Percentiles rank a stretch among this genome's conserved stretches.
phyloP scores from a whole-genome alignment of 371 early-diverging fungal genomes.

The Mucor circinelloides region DNA sequence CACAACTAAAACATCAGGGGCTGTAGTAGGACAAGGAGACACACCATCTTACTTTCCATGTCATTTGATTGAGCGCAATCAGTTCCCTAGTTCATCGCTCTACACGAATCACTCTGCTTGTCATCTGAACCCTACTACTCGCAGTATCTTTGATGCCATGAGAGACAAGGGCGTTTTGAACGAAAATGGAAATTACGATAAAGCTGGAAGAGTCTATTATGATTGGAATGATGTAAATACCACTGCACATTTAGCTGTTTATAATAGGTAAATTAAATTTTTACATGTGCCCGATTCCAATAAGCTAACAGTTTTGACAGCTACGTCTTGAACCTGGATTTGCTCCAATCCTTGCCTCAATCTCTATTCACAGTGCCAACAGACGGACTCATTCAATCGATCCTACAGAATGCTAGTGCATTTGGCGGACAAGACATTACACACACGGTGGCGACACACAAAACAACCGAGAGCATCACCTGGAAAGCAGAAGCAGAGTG shows the following conservation, averaged over 20 bases:
- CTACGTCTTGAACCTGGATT: constrained; percentile 47
- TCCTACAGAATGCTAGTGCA: constrained; percentile 15
- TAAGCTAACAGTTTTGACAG: constrained; percentile 20
- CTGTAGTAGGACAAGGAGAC: constrained; percentile 30
- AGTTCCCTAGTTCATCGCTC: constrained; percentile 45
- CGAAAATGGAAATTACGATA: constrained; percentile 42
- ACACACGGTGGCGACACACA: constrained; percentile 31
- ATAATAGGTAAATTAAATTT: constrained; percentile 61
- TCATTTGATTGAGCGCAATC: constrained; percentile 49
- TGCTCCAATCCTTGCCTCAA: constrained; percentile 39
- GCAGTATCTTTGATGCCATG: constrained; percentile 38
- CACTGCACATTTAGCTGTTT: constrained; percentile 65
- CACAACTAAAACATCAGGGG: constrained; percentile 31
- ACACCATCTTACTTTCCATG: constrained; percentile 76
- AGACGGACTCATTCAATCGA: constrained; percentile 36
- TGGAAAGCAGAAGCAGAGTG: constrained; percentile 60
- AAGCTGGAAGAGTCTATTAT: constrained; percentile 69
- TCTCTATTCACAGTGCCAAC: constrained; percentile 31
- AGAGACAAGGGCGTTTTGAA: constrained; percentile 38
- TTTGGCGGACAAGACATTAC: constrained; percentile 50
- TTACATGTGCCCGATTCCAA: background rate
- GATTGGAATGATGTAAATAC: constrained; percentile 69
- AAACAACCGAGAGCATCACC: background rate
- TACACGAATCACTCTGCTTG: constrained; percentile 64
- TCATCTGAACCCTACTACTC: constrained; percentile 56